A percentile compares a stretch with the other conserved stretches of the same genome.
These are phyloP conservation scores for Zarea fungicola DNA, from an alignment of 2,329 filamentous ascomycete genomes.

Conservation along the genomic window DNA sequence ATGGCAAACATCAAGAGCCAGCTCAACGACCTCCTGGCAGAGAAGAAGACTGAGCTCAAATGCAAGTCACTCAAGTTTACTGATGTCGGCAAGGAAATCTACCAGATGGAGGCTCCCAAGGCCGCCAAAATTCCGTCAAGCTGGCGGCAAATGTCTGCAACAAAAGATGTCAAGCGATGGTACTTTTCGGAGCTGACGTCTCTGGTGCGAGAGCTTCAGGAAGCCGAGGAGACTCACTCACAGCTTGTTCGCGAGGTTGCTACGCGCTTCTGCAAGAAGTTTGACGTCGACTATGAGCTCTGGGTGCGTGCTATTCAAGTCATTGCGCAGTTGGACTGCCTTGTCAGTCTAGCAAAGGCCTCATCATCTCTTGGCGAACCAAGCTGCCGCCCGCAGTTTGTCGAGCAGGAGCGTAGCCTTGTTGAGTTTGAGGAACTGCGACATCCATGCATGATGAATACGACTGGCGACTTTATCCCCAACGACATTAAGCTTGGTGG, in stretches of 20 bases:
- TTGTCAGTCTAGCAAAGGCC: conserved; percentile 87
- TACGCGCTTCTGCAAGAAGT: conserved; percentile 75
- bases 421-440: conserved; percentile 90
- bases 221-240: conserved; percentile 87
- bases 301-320: conserved; percentile 92
- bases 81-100: conserved; percentile 94
- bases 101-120: conserved; percentile 90
- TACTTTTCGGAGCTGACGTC: conserved; percentile 81
- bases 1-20: conserved; percentile 72
- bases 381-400: conserved; percentile 82
- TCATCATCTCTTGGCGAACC: conserved; percentile 79
- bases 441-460: conserved; percentile 89
- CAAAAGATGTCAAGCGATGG: conserved; percentile 83
- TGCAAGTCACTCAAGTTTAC: conserved; percentile 68
- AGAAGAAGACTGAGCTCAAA: conserved; percentile 67
- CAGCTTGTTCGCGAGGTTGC: conserved; percentile 88
- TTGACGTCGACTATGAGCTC: conserved; percentile 76
- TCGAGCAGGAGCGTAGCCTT: conserved; percentile 77
- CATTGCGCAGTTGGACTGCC: conserved; percentile 86
- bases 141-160: conserved; percentile 97
- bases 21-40: conserved; percentile 65
- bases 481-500: conserved; percentile 90
- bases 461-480: conserved; percentile 90
- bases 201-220: conserved; percentile 82
- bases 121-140: conserved; percentile 74